Percentiles rank a stretch among this genome's conserved stretches.
Evolutionary conservation across 805 yeast genomes (phyloP).

Genomic region (Yarrowia hollandica): DNA sequence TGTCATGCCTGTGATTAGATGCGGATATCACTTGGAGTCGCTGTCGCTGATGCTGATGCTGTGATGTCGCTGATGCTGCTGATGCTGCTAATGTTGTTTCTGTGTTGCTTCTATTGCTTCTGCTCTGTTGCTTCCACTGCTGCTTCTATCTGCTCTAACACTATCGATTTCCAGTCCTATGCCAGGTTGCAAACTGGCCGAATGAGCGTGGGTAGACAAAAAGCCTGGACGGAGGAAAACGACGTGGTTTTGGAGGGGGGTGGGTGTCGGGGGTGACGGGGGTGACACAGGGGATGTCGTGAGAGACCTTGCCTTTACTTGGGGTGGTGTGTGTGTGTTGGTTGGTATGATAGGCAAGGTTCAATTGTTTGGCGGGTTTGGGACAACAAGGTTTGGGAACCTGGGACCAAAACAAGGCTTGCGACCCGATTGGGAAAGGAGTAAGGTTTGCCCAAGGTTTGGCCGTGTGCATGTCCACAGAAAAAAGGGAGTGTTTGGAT

Average conservation of each 20-base stretch:
- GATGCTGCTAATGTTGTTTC: background rate
- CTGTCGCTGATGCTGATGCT: background rate
- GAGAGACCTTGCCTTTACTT: too few species aligned
- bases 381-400: conserved; percentile 5
- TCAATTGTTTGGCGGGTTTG: background rate
- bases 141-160: too few species aligned
- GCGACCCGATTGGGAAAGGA: conserved; percentile 27
- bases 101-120: too few species aligned
- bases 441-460: conserved; percentile 22
- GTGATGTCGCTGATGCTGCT: background rate
- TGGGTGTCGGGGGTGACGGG: background rate
- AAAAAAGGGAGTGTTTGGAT: too few species aligned
- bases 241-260: too few species aligned
- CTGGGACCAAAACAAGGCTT: conserved; percentile 28
- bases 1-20: too few species aligned
- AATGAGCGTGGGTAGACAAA: conserved; percentile 21
- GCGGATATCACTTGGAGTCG: too few species aligned
- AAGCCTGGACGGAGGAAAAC: background rate
- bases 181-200: conserved; percentile 24
- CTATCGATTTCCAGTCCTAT: too few species aligned
- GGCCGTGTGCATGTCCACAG: background rate
- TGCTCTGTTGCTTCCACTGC: too few species aligned
- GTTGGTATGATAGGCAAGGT: too few species aligned
- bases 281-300: background rate
- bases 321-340: conserved; percentile 3